Conservation (phyloP, 2,329 filamentous ascomycete genomes). For the Diaporthe ampelina region DNA sequence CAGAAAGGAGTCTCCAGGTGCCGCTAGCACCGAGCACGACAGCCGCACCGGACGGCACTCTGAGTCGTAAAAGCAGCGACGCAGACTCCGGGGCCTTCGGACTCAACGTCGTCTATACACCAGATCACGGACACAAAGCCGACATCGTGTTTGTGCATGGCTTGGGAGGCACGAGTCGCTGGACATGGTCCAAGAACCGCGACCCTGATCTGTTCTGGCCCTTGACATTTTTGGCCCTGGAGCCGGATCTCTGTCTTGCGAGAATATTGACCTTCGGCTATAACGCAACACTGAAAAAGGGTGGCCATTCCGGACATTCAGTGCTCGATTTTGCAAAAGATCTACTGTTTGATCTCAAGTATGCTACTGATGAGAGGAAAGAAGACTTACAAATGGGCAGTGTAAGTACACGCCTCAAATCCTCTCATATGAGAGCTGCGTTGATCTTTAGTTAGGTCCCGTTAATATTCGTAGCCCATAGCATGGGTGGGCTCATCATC, state of each 20-base stretch:
- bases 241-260: neutral
- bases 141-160: constrained; percentile 28
- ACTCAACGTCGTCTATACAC: neutral
- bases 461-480: constrained; percentile 19
- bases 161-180: neutral
- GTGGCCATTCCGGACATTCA: neutral
- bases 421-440: neutral
- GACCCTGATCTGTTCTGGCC: constrained; percentile 14
- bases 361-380: neutral
- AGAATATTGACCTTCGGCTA: constrained; percentile 22
- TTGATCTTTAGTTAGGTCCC: neutral
- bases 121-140: constrained; percentile 2
- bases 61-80: neutral
- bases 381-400: neutral
- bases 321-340: constrained; percentile 20
- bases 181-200: constrained; percentile 1
- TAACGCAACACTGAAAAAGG: neutral
- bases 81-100: neutral
- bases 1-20: neutral
- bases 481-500: constrained; percentile 24
- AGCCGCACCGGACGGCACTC: neutral
- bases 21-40: neutral
- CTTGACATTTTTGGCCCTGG: neutral
- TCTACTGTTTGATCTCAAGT: neutral
- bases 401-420: neutral